phyloP scores from a whole-genome alignment of 2,329 filamentous ascomycete genomes.

The Penicillium sclerotiorum region DNA sequence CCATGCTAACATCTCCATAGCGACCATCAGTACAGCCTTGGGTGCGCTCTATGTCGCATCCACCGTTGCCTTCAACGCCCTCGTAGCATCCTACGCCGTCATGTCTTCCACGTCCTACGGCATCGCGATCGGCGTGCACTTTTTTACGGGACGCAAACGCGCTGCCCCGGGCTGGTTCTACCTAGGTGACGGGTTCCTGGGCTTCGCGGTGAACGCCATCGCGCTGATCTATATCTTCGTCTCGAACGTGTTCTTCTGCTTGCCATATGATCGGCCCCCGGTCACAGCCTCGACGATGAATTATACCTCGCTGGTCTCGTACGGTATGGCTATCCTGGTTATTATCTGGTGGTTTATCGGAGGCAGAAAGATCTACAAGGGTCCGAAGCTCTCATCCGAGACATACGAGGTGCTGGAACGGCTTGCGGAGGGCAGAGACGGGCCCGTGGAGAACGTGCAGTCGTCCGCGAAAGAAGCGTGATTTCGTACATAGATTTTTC shows the following conservation, averaged over 20 bases:
- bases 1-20: background rate
- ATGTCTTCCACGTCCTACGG: constrained; percentile 10
- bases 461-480: background rate
- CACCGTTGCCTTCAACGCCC: constrained; percentile 6
- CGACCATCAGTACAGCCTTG: constrained; percentile 5
- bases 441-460: background rate
- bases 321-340: constrained; percentile 11
- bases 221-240: constrained; percentile 10
- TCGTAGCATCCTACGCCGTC: constrained; percentile 11
- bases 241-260: constrained; percentile 10
- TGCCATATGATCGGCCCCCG: constrained; percentile 7
- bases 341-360: constrained; percentile 12
- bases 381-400: constrained; percentile 5
- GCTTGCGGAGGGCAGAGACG: background rate
- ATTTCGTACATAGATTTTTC: background rate
- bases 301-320: constrained; percentile 10
- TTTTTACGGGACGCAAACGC: constrained; percentile 11
- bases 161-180: constrained; percentile 9
- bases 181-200: constrained; percentile 8
- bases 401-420: constrained; percentile 6
- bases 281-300: constrained; percentile 6
- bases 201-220: constrained; percentile 6
- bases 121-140: constrained; percentile 8
- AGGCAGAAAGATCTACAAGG: constrained; percentile 6
- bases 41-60: constrained; percentile 12